Conservation (phyloP, 1,284 basidiomycete genomes). For the Trichosporon ovoides region DNA sequence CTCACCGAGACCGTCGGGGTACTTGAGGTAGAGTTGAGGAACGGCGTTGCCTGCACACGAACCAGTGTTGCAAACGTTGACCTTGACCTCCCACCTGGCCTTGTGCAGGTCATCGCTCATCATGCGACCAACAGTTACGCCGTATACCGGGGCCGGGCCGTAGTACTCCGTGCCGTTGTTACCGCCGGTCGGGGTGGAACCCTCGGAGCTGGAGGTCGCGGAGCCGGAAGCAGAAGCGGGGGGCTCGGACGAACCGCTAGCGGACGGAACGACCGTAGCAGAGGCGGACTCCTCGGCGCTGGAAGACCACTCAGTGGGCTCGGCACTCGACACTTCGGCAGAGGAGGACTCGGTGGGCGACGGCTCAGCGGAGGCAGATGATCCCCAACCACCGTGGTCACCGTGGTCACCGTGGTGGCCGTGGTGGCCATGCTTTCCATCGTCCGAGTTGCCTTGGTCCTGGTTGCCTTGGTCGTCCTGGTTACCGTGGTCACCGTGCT, state of each 20-base stretch:
- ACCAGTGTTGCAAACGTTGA: constrained; percentile 51
- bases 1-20: constrained; percentile 44
- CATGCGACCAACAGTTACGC: background rate
- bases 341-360: no score
- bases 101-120: constrained; percentile 36
- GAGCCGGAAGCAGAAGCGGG: no score
- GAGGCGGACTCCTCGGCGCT: no score
- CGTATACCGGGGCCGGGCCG: background rate
- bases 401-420: background rate
- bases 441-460: background rate
- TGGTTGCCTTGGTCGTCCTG: no score
- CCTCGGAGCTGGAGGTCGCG: background rate
- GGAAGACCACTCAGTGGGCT: no score
- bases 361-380: no score
- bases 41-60: constrained; percentile 48
- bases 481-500: background rate
- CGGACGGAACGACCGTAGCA: no score
- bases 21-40: constrained; percentile 47
- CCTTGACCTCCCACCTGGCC: constrained; percentile 42
- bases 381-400: background rate
- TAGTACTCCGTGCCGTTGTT: background rate
- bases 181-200: background rate
- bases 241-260: no score
- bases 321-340: no score
- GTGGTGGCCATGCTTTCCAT: background rate